Percentiles rank a stretch among this genome's conserved stretches.
These are phyloP conservation scores for Epichloe baconii DNA, from an alignment of 2,329 filamentous ascomycete species.

Conservation along the genomic window DNA sequence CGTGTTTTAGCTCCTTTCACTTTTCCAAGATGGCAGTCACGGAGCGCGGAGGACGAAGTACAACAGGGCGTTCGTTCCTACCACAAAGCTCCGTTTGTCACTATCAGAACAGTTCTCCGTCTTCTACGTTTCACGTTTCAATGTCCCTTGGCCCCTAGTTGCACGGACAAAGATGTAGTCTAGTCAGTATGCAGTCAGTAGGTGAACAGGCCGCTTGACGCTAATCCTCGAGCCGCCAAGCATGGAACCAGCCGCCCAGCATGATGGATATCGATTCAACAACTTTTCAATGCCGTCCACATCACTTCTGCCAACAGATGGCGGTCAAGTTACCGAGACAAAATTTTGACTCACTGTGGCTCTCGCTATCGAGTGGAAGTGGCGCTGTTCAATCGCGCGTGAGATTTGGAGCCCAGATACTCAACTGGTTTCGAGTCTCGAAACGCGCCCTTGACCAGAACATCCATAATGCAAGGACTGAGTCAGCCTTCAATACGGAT, in stretches of 20 bases:
- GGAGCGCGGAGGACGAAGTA: neutral
- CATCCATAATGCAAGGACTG: neutral
- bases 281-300: no score
- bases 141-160: neutral
- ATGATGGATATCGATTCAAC: no score
- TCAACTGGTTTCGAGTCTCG: neutral
- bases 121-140: neutral
- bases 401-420: neutral
- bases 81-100: conserved; percentile 5
- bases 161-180: neutral
- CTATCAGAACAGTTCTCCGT: neutral
- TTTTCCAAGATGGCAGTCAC: neutral
- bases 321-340: no score
- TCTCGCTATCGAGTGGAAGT: neutral
- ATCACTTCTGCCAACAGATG: no score
- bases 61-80: neutral
- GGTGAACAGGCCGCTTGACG: neutral
- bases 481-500: neutral
- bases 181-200: no score
- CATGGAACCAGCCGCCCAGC: no score
- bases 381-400: neutral
- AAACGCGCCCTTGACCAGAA: neutral
- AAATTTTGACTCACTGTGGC: neutral
- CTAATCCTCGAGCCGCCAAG: neutral
- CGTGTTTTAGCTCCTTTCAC: no score